Conservation (phyloP, 805 yeast genomes). For the Priceomyces haplophilus region DNA sequence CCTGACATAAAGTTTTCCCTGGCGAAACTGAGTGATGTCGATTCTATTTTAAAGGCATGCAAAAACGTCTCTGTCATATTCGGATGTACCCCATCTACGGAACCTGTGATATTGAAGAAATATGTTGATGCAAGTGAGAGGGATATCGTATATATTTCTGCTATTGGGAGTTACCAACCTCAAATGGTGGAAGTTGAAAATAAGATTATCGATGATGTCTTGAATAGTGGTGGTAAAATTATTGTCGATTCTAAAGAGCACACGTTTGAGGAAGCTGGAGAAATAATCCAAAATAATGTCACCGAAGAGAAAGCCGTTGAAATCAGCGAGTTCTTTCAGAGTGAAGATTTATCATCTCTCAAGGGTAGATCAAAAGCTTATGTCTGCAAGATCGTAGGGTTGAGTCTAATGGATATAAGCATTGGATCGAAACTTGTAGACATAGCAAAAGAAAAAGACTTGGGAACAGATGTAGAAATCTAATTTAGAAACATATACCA, state of each 20-base stretch:
- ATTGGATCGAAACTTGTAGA: constrained; percentile 2
- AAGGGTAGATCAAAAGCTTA: constrained; percentile 1
- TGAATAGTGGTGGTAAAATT: constrained; percentile 39
- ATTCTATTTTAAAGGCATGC: constrained; percentile 20
- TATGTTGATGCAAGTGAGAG: constrained; percentile 28
- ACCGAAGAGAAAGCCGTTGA: constrained; percentile 7
- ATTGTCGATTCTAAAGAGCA: constrained; percentile 61
- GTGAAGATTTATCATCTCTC: not conserved
- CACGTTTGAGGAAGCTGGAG: constrained; percentile 62
- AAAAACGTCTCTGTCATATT: constrained; percentile 46
- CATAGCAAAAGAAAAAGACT: not conserved
- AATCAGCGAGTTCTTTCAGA: not conserved
- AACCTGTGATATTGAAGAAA: constrained; percentile 39
- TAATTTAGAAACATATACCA: not conserved
- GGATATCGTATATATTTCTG: constrained; percentile 42
- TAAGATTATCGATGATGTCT: constrained; percentile 29
- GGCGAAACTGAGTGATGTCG: constrained; percentile 14
- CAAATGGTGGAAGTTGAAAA: constrained; percentile 61
- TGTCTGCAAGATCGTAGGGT: not conserved
- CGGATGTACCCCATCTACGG: constrained; percentile 59
- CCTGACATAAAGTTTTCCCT: constrained; percentile 21
- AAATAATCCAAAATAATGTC: constrained; percentile 48
- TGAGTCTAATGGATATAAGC: constrained; percentile 3
- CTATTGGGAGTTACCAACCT: constrained; percentile 68
- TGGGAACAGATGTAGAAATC: not conserved